Evolutionary conservation across 2,329 filamentous ascomycete species (phyloP), one percentile per base, ranked within the genome.

Genomic region (Exophiala mesophila): DNA sequence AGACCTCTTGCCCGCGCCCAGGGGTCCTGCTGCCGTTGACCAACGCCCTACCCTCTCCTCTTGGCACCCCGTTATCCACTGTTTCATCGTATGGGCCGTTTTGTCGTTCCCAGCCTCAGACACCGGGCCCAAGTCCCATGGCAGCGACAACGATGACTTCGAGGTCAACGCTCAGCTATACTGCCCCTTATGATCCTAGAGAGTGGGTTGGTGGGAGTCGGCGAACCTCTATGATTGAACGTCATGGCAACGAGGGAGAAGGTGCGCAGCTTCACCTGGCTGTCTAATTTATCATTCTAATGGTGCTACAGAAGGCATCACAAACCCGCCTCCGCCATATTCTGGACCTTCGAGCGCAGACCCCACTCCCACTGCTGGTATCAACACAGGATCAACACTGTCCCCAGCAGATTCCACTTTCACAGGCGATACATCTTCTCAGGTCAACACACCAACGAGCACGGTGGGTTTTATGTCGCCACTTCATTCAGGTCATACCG

Each of bases 141-240:
- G 64, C 60, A 15, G 56, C 60, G 8, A 64, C 67, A 40, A 64
- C 68, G 18, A 67, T 70, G 66, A 58, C 64, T n/a, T 60, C 62
- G 33, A 64, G 69, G 49, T 59, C 65, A 33, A 41, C 56, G 5
- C 43, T 58, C 19, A 55, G 57, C 20, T 71, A 69, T 49, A 69
- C 57, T 54, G 61, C 65, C 17, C 63, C 66, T 6, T 73, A 73
- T 48, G 70, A 73, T 50, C 70, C 70, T 24, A 67, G 68, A 47
- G 66, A 72, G 59, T 73, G 70, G 70, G 67, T 63, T 1, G 63
- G 65, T 15, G 61, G 67, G 31, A 59, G 59, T 38, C 49, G 38
- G 15, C 36, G 39, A 19, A 26, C 39, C 4, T 53, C 47, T 13
- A 21, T 47, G 21, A 36, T 43, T 23, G 42, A 35, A 15, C 20